Base-by-base conservation (phyloP, 768 basidiomycete genomes). In the Tricholoma saponaceum region DNA sequence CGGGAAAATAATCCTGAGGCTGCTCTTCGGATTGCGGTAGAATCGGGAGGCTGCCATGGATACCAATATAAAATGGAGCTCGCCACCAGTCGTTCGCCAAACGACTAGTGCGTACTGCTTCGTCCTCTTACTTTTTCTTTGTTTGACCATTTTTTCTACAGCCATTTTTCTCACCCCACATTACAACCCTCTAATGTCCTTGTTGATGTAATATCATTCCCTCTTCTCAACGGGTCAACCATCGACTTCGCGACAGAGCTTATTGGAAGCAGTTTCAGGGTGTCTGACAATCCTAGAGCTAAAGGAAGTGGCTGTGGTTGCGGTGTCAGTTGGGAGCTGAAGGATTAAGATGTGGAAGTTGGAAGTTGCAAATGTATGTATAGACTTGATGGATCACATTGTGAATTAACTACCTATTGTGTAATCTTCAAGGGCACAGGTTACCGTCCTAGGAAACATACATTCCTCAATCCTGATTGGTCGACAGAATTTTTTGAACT, bases 11-110 rank as follows among this genome's bases (percentile, higher is more conserved):
- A 89, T 61, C 70, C 83, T 0, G 66, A 82, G 51, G 78, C 90
- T 20, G 91, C 87, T 3, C 76, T 98, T 22, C 78, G 95, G 61
- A 80, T 98, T 61, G 77, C 85, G 0, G 93, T 98, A 23, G 94
- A 97, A 65, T 92, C 89, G 10, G 96, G 96, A 10, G 96, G 96
- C 18, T 98, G 96, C 67, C 95, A 98, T 69, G 96, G 96, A 35
- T 98, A 98, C 70, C 94, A 97, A 66, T 97, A 98, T 72, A 95
- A 91, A 63, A 83, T 98, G 81, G 85, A 89, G 55, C 79, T 98
- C 3, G 87, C 90, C 2, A 79, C 77, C 35, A 71, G 74, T 44
- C 77, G 78, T 14, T 75, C 79, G 26, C 77, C 79, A 4, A 93
- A 95, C 61, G 95, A 97, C 72, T 97, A 95, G 95, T 95, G 68